Base-by-base conservation (phyloP, 2,329 filamentous ascomycete genomes). In the Diaporthe citri region DNA sequence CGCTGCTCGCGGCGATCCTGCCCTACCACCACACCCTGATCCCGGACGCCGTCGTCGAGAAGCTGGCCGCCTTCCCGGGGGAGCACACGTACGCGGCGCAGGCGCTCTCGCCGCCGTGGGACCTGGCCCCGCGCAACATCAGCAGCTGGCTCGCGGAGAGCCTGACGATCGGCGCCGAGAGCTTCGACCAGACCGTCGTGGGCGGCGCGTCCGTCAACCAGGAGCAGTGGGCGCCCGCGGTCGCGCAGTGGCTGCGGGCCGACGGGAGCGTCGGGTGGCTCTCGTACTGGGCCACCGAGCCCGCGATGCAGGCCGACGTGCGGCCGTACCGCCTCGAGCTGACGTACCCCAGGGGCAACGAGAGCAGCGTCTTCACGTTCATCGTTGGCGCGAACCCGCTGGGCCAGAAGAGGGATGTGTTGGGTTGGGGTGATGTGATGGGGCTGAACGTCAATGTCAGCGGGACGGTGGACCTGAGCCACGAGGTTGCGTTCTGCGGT, bases 81-180 rank as follows among this genome's bases (percentile, higher is more conserved):
- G 88, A 91, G 67, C 90, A 89, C 77, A 86, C 82, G 1, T 91
- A 90, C 71, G 83, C 78, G 0, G 87, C 87, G 0, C 87, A 87
- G 8, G 87, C 90, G 0, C 91, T 87, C 78, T 90, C 89, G 1
- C 90, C 90, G 0, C 90, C 91, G 0, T 91, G 86, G 67, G 91
- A 93, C 79, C 83, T 83, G 1, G 86, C 85, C 22, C 86, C 87
- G 0, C 86, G 91, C 25, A 92, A 92, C 77, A 89, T 92, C 76
- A 88, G 88, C 0, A 86, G 89, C 15, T 93, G 89, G 89, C 78
- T 93, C 0, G 88, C 88, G 0, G 81, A 86, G 4, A 86, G 88
- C 34, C 82, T 93, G 15, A 91, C 87, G 12, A 91, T 93, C 76
- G 91, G 91, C 51, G 89, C 88, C 0, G 87, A 91, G 78, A 88